Percentiles rank a stretch among this genome's conserved stretches.
These are phyloP conservation scores for Zymoseptoria passerinii DNA, from an alignment of 2,329 filamentous ascomycete genomes.

Conservation along the genomic window DNA sequence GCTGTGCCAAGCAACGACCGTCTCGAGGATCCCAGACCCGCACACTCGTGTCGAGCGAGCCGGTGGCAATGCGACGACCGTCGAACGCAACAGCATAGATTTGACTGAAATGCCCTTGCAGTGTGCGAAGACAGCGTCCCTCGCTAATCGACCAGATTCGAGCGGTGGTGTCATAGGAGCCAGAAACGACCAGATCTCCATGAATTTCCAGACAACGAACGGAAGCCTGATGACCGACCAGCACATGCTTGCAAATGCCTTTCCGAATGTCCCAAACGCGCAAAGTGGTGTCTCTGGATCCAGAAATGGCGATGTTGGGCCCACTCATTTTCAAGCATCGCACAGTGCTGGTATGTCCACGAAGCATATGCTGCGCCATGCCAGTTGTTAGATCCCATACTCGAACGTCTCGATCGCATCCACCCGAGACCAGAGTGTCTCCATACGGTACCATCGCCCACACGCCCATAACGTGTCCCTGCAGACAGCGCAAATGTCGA, in stretches of 20 bases:
- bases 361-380: constrained; percentile 68
- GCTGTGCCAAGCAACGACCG: constrained; percentile 70
- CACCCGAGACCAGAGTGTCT: constrained; percentile 87
- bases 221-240: constrained; percentile 91
- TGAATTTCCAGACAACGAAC: constrained; percentile 93
- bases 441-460: constrained; percentile 99
- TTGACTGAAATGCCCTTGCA: constrained; percentile 93
- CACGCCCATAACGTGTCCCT: constrained; percentile 97
- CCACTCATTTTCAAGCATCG: constrained; percentile 97
- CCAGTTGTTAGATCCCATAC: constrained; percentile 95
- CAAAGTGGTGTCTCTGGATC: constrained; percentile 87
- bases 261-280: constrained; percentile 90
- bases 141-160: constrained; percentile 97
- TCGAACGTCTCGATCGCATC: constrained; percentile 90
- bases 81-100: constrained; percentile 99
- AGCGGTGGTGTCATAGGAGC: constrained; percentile 94
- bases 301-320: constrained; percentile 86
- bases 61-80: constrained; percentile 84
- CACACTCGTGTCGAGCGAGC: constrained; percentile 92
- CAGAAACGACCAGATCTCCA: constrained; percentile 93
- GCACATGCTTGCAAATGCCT: constrained; percentile 80
- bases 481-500: constrained; percentile 75
- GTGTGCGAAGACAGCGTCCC: constrained; percentile 79
- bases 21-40: constrained; percentile 71
- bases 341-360: constrained; percentile 93